These are phyloP conservation scores for Ligustrum vulgare DNA, from an alignment of 257 asterid genomes.

Conservation along the genomic window DNA sequence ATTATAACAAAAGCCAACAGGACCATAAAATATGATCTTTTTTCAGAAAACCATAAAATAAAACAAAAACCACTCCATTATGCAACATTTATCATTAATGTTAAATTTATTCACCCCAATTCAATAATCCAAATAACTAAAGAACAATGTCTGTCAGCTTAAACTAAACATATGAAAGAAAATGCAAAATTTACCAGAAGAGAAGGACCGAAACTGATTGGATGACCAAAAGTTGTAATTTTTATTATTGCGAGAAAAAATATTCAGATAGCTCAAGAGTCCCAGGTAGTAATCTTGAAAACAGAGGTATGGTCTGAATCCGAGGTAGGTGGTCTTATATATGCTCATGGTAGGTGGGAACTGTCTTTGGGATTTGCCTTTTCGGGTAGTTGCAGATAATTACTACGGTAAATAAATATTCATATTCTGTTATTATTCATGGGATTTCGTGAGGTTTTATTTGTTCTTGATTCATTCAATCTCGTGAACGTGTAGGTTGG, in stretches of 20 bases:
- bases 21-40: slow-evolving; percentile 8
- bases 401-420: too few relatives aligned
- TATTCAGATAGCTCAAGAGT: slow-evolving; percentile 24
- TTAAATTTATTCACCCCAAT: background rate
- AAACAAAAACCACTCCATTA: slow-evolving; percentile 1
- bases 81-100: background rate
- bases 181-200: slow-evolving; percentile 44
- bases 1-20: slow-evolving; percentile 6
- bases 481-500: background rate
- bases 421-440: background rate
- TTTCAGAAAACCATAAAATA: slow-evolving; percentile 14
- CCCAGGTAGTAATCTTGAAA: slow-evolving; percentile 13
- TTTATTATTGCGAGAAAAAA: slow-evolving; percentile 11
- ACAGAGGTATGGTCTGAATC: slow-evolving; percentile 22
- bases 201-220: slow-evolving; percentile 34
- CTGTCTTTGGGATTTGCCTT: background rate
- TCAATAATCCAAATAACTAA: slow-evolving; percentile 6
- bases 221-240: slow-evolving; percentile 22
- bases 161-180: background rate
- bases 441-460: too few relatives aligned
- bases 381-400: background rate
- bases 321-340: slow-evolving; percentile 48
- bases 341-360: slow-evolving; percentile 49
- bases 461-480: too few relatives aligned
- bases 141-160: background rate